Evolutionary conservation across 176 grass and related monocot species (phyloP).

Genomic region (Eragrostis nindensis): DNA sequence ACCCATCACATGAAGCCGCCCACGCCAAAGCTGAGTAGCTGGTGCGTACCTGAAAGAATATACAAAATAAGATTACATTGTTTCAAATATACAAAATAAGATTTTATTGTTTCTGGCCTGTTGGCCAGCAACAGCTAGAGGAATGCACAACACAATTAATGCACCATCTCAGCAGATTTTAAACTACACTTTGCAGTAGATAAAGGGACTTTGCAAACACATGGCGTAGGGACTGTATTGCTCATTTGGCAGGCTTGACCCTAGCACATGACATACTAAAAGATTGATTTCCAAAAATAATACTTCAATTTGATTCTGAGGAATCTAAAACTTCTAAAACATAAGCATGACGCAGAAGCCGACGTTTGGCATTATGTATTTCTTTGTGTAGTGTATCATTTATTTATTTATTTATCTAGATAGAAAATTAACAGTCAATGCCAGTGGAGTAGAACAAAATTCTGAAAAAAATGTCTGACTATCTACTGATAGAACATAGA

Average conservation of each 20-base stretch:
- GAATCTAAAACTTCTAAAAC: background rate
- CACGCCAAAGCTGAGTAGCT: slow-evolving; percentile 88
- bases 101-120: background rate
- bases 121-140: background rate
- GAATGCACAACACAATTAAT: slow-evolving; percentile 7
- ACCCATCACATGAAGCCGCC: slow-evolving; percentile 88
- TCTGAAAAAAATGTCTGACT: background rate
- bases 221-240: background rate
- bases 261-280: background rate
- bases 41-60: slow-evolving; percentile 73
- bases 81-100: too few relatives aligned
- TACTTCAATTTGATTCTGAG: background rate
- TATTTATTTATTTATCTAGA: background rate
- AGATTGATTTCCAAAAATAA: background rate
- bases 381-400: background rate
- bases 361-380: background rate
- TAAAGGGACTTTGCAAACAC: background rate
- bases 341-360: background rate
- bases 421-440: background rate
- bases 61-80: background rate
- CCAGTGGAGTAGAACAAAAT: background rate
- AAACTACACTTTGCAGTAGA: background rate
- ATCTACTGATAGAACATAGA: background rate
- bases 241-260: background rate
- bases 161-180: background rate